Percentiles rank a stretch among this genome's conserved stretches.
These are phyloP conservation scores for Tuber melanosporum DNA, from an alignment of 495 filamentous ascomycete genomes.

Conservation along the genomic window DNA sequence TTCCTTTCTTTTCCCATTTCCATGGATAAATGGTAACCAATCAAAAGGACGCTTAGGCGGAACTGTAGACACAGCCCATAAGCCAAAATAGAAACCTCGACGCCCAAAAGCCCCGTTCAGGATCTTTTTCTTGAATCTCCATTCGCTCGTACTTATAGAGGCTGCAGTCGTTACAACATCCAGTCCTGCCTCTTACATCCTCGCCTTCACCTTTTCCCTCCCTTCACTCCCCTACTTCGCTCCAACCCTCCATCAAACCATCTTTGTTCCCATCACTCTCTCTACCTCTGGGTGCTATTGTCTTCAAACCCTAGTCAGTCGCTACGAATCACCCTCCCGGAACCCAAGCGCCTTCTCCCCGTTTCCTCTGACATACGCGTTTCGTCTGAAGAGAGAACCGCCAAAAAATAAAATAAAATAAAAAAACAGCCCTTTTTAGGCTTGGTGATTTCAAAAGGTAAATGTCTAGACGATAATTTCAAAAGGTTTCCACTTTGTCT, in stretches of 20 bases:
- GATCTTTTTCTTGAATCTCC: no score
- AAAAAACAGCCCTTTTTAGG: not conserved
- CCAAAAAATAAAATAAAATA: not conserved
- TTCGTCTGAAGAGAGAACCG: not conserved
- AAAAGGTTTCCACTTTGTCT: not conserved
- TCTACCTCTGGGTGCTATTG: not conserved
- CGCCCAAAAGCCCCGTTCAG: not conserved
- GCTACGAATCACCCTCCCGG: not conserved
- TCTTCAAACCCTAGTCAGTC: not conserved
- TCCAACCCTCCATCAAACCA: not conserved
- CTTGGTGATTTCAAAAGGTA: not conserved
- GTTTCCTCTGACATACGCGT: not conserved
- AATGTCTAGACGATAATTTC: not conserved
- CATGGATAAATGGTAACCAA: not conserved
- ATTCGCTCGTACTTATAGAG: conserved; percentile 1
- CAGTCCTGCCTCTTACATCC: not conserved
- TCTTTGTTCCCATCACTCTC: not conserved
- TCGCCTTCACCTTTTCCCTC: not conserved
- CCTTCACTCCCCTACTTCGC: not conserved
- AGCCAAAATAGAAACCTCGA: not conserved
- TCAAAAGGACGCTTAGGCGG: not conserved
- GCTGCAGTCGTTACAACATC: not conserved
- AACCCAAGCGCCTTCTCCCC: not conserved
- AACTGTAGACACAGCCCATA: not conserved
- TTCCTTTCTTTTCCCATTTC: not conserved